Conservation (phyloP, 2,329 filamentous ascomycete genomes). For the Cadophora sp. region DNA sequence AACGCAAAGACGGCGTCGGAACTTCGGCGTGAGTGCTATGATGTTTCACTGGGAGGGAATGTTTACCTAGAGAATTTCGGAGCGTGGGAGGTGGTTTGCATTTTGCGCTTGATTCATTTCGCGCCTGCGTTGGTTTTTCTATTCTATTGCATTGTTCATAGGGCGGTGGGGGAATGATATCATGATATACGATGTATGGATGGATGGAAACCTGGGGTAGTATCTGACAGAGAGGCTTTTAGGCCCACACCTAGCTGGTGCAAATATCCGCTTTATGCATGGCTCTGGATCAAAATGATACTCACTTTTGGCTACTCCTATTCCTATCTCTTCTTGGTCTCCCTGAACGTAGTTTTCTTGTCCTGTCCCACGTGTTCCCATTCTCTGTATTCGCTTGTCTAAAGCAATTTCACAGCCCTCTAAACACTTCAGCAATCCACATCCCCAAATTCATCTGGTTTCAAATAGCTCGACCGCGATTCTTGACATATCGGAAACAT, state of each 20-base stretch:
- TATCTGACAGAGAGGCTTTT: not conserved
- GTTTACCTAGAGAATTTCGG: not conserved
- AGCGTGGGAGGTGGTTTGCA: conserved; percentile 2
- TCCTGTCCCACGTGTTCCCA: not conserved
- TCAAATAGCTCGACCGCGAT: no score
- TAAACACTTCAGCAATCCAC: no score
- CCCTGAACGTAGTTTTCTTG: not conserved
- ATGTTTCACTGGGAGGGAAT: not conserved
- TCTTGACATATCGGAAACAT: no score
- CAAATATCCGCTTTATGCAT: not conserved
- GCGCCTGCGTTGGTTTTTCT: not conserved
- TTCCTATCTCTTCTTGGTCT: not conserved
- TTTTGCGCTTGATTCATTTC: conserved; percentile 20
- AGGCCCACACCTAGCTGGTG: not conserved
- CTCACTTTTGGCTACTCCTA: not conserved
- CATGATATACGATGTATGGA: conserved; percentile 5
- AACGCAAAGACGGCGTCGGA: conserved; percentile 44
- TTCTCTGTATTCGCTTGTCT: no score
- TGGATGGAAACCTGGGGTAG: not conserved
- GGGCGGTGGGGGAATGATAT: not conserved
- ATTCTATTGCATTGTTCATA: not conserved
- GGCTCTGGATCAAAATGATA: not conserved
- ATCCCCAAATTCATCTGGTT: no score
- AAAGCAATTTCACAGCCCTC: no score
- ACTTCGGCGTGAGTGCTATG: conserved; percentile 36